Conservation (phyloP, 306 rosid genomes). For the Citrullus mucosospermus region DNA sequence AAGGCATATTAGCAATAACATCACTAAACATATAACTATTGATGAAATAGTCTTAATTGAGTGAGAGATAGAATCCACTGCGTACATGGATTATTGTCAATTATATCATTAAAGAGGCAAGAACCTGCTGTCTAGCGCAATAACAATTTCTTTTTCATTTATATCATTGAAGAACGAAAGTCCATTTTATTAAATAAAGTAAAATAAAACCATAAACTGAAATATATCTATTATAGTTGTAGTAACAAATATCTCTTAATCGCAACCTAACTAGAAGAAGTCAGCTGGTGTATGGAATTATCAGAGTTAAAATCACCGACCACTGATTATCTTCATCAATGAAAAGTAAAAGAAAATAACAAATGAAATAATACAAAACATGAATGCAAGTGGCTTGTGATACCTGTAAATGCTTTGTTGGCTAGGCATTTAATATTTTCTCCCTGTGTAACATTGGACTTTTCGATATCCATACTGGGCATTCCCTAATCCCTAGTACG, state of each 20-base stretch:
- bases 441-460: conserved; percentile 40
- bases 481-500: conserved; percentile 14
- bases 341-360: not conserved
- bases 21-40: not conserved
- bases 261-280: not conserved
- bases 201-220: not conserved
- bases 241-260: not conserved
- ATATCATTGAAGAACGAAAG: not conserved
- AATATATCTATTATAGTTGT: not conserved
- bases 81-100: not conserved
- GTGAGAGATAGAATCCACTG: not conserved
- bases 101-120: not conserved
- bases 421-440: conserved; percentile 76
- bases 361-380: not conserved
- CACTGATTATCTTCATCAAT: not conserved
- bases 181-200: not conserved
- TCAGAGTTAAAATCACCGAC: not conserved
- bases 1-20: not conserved
- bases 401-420: conserved; percentile 78
- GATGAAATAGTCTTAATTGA: conserved; percentile 1
- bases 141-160: not conserved
- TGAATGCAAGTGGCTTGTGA: conserved; percentile 3
- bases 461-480: conserved; percentile 44
- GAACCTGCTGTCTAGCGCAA: not conserved
- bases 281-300: not conserved